Evolutionary conservation across 148 eudicot genomes (phyloP), one percentile per base, ranked within the genome.

Genomic region (Vaccinium macrocarpon): DNA sequence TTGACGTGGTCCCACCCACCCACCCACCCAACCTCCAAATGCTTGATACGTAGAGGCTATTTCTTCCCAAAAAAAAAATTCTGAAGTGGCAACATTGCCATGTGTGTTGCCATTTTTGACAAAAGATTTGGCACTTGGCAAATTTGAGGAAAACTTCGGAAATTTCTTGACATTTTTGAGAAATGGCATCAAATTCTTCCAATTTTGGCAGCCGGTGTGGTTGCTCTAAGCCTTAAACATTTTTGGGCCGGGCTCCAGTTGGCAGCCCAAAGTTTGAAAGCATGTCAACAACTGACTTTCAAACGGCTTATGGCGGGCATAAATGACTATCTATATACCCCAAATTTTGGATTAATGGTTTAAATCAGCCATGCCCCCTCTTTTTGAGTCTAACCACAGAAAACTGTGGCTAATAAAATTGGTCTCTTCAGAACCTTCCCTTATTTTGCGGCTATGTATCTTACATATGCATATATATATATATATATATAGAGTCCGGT

Each of bases 351-450:
- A 35, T 32, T 19, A 80, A 5, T 42, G 48, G 51, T 42, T 62
- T 35, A 12, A 62, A 81, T 61, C 38, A 46, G 55, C 64, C 82
- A 61, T 14, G 6, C 15, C 51, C 53, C 83, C 76, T 23, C 68
- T 10, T 62, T 81, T 81, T 64, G 25, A 81, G 75, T 81, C n/a
- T 29, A 73, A 49, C 83, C 75, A 81, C 83, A 81, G 1, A 49
- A 66, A 68, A 49, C 46, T 49, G 13, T 25, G 83, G 46, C 42
- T 18, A 16, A 23, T 35, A 50, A 81, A n/a, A 25, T 23, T 48
- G n/a, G 35, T 49, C 9, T 0, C 66, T 13, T 19, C 13, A 8
- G 10, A 23, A 12, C 53, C 57, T 46, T 48, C 13, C 56, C 75
- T 35, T 23, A 4, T 46, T 81, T 81, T 61, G 13, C 42, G 25